Conservation (phyloP, 371 early-diverging fungal genomes). For the Actinomortierella wolfii region DNA sequence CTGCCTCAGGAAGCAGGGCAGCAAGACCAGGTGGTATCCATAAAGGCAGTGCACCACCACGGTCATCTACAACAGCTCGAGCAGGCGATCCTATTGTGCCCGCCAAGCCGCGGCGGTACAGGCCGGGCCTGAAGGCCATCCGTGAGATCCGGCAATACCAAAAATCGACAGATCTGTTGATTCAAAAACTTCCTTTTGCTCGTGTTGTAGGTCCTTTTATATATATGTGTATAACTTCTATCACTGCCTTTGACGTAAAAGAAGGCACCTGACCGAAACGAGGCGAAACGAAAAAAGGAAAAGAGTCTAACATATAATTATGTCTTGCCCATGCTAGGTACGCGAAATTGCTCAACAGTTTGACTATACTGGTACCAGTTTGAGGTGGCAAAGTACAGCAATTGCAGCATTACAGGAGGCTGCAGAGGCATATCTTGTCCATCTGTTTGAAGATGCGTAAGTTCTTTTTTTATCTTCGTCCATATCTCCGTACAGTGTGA, state of each 20-base stretch:
- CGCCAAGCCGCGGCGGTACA: slow-evolving; percentile 49
- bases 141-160: slow-evolving; percentile 78
- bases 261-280: no score
- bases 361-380: slow-evolving; percentile 44
- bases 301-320: no score
- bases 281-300: no score
- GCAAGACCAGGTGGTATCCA: no score
- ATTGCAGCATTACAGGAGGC: slow-evolving; percentile 92
- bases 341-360: slow-evolving; percentile 67
- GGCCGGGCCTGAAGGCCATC: slow-evolving; percentile 71
- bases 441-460: slow-evolving; percentile 93
- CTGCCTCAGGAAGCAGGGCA: no score
- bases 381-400: slow-evolving; percentile 85
- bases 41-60: not conserved
- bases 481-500: no score
- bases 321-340: no score
- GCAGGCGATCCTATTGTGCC: slow-evolving; percentile 32
- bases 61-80: not conserved
- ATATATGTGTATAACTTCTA: no score
- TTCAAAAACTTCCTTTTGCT: slow-evolving; percentile 83
- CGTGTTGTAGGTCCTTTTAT: slow-evolving; percentile 59
- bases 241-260: no score
- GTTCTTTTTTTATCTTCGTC: slow-evolving; percentile 42
- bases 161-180: slow-evolving; percentile 66
- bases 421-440: slow-evolving; percentile 85